Base-by-base conservation (phyloP, 352 stramenopile species). In the Plasmopara halstedii region DNA sequence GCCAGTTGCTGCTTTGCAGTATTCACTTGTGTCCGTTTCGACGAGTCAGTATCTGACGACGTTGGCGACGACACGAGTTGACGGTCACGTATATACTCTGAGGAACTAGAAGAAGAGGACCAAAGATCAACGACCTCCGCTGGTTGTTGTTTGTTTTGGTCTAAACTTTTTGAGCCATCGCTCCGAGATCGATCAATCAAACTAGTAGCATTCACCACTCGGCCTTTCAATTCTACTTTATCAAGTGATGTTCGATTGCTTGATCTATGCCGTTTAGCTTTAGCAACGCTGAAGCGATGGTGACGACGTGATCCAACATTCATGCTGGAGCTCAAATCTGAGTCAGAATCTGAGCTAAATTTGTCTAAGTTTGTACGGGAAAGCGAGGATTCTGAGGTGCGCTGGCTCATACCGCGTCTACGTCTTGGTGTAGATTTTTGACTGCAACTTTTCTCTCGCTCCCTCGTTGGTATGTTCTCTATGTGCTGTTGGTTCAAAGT, bases 31-130 rank as follows among this genome's bases (percentile, higher is more conserved):
- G 31, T 33, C 25, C 18, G 9, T 11, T 18, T 32, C 19, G 23
- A 8, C 11, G 33, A 27, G 2, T 64, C 50, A 20, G 5, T 35
- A 20, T 43, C 32, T 3, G 50, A 64, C 2, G 54, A 62, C 6
- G 41, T 45, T 15, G 37, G 13, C 8, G 48, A 62, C 6, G 23
- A 47, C 15, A 29, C 38, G 23, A 33, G 26, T 13, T 31, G 43
- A 5, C 29, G 37, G 9, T 21, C 1, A 22, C 36, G 18, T 15
- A 37, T 15, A 14, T 46, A 46, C 17, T 49, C 50, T 2, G 56
- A 58, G 15, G 39, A 58, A 10, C 54, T 63, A 8, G 49, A 59
- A 10, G 51, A 64, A 0, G 49, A 63, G 14, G 56, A 64, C 18
- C 55, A 19, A 2, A 64, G 29, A 29, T 64, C 45, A 14, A 64